These are phyloP conservation scores for Colletotrichum endophyticum DNA, from an alignment of 2,329 filamentous ascomycete genomes.

Conservation along the genomic window DNA sequence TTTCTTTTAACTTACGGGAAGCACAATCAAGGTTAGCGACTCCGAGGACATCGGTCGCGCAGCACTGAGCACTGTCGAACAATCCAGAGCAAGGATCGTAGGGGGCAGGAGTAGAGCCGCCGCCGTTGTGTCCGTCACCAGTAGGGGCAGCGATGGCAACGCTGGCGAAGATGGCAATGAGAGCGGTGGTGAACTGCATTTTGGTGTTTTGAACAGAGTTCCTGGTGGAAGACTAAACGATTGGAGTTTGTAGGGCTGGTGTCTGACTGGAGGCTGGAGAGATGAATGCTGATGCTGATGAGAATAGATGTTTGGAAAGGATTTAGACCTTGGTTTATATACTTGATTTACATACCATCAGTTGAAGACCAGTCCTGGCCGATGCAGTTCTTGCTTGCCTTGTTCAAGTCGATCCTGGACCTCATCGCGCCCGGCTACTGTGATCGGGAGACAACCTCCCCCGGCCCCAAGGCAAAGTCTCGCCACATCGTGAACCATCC, in stretches of 20 bases:
- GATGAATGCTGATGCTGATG: neutral
- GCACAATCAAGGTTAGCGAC: constrained; percentile 62
- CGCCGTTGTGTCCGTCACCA: neutral
- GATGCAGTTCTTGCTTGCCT: neutral
- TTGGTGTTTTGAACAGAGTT: neutral
- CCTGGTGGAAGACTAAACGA: neutral
- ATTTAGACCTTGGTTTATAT: neutral
- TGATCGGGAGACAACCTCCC: neutral
- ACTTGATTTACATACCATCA: neutral
- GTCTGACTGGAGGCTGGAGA: neutral
- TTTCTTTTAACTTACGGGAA: constrained; percentile 28
- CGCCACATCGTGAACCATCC: neutral
- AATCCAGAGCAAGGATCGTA: constrained; percentile 47
- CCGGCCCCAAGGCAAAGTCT: neutral
- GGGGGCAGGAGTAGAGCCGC: neutral
- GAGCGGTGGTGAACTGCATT: neutral
- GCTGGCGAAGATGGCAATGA: neutral
- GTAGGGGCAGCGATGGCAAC: neutral
- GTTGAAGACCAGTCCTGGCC: neutral
- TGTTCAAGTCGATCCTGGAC: neutral
- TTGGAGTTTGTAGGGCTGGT: neutral
- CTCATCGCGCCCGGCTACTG: neutral
- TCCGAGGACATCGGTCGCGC: constrained; percentile 65
- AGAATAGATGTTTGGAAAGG: neutral
- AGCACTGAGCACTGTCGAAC: constrained; percentile 58